phyloP scores from a whole-genome alignment of 306 rosid genomes.

The Echinosophora koreensis region DNA sequence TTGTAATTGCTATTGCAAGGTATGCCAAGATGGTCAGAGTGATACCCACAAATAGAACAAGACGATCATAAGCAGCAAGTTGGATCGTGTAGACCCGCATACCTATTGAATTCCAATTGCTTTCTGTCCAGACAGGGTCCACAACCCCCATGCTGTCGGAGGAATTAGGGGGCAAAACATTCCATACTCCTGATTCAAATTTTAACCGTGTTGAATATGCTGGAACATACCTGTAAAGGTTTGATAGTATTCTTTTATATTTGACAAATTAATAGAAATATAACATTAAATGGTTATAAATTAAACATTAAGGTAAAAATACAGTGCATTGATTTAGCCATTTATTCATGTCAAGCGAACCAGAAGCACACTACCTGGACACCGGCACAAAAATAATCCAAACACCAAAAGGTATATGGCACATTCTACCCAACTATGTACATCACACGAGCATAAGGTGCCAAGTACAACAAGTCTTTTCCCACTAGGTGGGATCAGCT shows the following conservation, averaged over 20 bases:
- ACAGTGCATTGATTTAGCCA: slow-evolving; percentile 21
- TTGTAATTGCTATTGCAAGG: slow-evolving; percentile 63
- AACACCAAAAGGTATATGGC: background rate
- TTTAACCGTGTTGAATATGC: slow-evolving; percentile 89
- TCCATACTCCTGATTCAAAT: slow-evolving; percentile 78
- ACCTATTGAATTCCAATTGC: slow-evolving; percentile 88
- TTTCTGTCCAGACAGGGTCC: slow-evolving; percentile 95
- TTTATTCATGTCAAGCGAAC: slow-evolving; percentile 40
- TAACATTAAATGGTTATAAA: background rate
- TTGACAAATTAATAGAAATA: background rate
- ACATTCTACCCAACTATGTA: slow-evolving; percentile 14
- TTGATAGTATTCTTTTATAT: slow-evolving; percentile 34
- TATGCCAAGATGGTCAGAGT: slow-evolving; percentile 70
- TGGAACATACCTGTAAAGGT: slow-evolving; percentile 79
- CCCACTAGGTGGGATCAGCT: no score
- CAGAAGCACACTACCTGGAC: slow-evolving; percentile 24
- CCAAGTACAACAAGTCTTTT: no score
- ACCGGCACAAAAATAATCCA: slow-evolving; percentile 2
- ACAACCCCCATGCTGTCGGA: slow-evolving; percentile 75
- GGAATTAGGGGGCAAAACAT: slow-evolving; percentile 74
- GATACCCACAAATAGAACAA: slow-evolving; percentile 78
- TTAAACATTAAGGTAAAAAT: slow-evolving; percentile 11
- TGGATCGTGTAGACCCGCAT: slow-evolving; percentile 77
- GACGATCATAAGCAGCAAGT: slow-evolving; percentile 62
- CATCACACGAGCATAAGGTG: slow-evolving; percentile 22